Percentiles rank a stretch among this genome's conserved stretches.
Evolutionary conservation across 2,329 filamentous ascomycete genomes (phyloP).

Genomic region (Xylaria sp.): DNA sequence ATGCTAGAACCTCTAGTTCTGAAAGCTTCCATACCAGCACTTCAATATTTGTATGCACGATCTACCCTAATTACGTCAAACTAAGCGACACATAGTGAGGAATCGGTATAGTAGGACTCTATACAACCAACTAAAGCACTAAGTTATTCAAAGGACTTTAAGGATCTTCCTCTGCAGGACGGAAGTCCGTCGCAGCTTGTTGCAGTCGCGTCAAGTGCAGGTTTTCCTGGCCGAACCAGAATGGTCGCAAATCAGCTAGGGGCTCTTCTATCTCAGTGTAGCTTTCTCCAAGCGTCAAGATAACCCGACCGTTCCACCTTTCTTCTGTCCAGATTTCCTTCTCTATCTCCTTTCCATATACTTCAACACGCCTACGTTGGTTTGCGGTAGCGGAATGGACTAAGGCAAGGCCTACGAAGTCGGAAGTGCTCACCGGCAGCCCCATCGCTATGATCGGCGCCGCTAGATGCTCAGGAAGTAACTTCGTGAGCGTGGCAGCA

Average conservation of each 20-base stretch:
- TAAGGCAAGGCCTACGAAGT: conserved; percentile 52
- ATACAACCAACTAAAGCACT: not conserved
- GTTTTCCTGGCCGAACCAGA: conserved; percentile 52
- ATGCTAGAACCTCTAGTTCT: no score
- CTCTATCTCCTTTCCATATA: conserved; percentile 52
- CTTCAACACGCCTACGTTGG: conserved; percentile 49
- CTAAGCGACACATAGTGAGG: not conserved
- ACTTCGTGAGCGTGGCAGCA: conserved; percentile 49
- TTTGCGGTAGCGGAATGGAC: conserved; percentile 53
- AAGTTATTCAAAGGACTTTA: not conserved
- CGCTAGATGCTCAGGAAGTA: conserved; percentile 46
- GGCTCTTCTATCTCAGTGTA: conserved; percentile 53
- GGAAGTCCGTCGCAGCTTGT: conserved; percentile 41
- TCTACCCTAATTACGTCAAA: no score
- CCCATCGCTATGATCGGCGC: conserved; percentile 47
- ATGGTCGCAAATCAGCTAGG: conserved; percentile 37
- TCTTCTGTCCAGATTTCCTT: conserved; percentile 21
- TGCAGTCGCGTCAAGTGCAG: conserved; percentile 45
- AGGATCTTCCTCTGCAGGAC: not conserved
- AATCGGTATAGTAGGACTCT: not conserved
- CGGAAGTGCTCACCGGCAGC: conserved; percentile 50
- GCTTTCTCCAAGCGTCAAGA: conserved; percentile 51
- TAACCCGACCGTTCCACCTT: conserved; percentile 52
- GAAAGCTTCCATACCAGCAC: no score
- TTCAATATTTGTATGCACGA: no score